Base-by-base conservation (phyloP, 2,329 filamentous ascomycete genomes). In the Neonectria ditissima region DNA sequence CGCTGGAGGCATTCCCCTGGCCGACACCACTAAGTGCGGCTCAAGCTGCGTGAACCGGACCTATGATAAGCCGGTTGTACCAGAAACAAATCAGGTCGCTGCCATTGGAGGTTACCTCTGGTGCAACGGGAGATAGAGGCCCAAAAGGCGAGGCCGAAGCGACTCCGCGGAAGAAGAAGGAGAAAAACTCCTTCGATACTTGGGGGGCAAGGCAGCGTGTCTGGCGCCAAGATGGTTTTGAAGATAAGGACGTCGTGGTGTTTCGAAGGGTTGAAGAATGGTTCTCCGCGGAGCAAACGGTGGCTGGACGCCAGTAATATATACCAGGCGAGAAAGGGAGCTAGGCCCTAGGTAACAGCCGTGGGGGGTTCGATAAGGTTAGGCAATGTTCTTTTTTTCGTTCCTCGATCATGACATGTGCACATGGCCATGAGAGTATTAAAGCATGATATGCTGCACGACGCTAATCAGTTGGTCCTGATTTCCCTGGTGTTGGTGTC, bases 281-380 rank as follows among this genome's bases (percentile, higher is more conserved):
- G 67, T 71, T 73, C 69, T 73, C 71, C 69, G 71, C 71, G 71
- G 71, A 73, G 71, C 41, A 20, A 37, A 44, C 26, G 26, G 41
- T 62, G 56, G 69, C 63, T 69, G 66, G 62, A 62, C 59, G 68
- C 54, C 39, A 43, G 50, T 45, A 62, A 63, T 72, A 72, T 72
- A 71, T 72, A 73, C 34, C 37, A 45, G 22, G 59, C 56, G 69
- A 63, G 65, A 66, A 62, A 55, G 62, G 30, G 45, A 55, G 45
- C 44, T 41, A 59, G 51, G 28, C 45, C 48, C 63, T n/a, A 52
- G 55, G 32, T 39, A 28, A 47, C 43, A 53, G 28, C 51, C 44
- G 55, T 59, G 61, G 62, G 64, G 53, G 43, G 13, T 47, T 18
- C 58, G 69, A 69, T 70, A 70, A 71, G 69, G 20, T 59, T 32